Percentiles rank a stretch among this genome's conserved stretches.
phyloP scores from a whole-genome alignment of 139 green algal species.

The Edaphochlamys debaryana region DNA sequence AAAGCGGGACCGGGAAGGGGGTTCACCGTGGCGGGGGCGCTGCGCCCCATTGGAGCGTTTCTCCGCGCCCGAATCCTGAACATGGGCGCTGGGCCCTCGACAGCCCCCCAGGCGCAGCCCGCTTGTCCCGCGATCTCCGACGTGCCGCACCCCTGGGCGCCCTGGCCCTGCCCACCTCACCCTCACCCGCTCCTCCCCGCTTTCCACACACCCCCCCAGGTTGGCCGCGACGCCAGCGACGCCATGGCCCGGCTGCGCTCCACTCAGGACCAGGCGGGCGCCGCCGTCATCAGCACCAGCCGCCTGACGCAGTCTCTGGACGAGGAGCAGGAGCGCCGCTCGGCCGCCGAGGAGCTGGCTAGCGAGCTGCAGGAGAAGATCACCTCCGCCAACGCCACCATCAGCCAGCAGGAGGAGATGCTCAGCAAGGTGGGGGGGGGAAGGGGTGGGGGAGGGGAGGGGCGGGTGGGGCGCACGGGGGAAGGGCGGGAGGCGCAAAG shows the following conservation, averaged over 20 bases:
- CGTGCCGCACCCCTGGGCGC: too few relatives aligned
- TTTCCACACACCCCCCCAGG: conserved; percentile 34
- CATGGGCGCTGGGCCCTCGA: too few relatives aligned
- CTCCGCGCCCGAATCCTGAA: neutral
- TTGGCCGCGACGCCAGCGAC: conserved; percentile 49
- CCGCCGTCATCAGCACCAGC: conserved; percentile 2
- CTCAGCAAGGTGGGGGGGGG: conserved; percentile 43
- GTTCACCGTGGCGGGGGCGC: too few relatives aligned
- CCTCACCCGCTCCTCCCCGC: too few relatives aligned
- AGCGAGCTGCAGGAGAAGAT: conserved; percentile 30
- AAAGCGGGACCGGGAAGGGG: too few relatives aligned
- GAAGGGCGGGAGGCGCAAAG: neutral
- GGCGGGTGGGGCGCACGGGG: neutral
- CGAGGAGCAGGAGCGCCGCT: neutral
- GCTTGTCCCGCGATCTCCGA: too few relatives aligned
- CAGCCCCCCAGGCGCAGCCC: too few relatives aligned
- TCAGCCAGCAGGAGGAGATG: conserved; percentile 49
- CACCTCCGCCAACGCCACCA: conserved; percentile 1
- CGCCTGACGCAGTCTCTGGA: neutral
- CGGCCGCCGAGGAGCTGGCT: conserved; percentile 32
- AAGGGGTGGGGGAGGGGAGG: neutral
- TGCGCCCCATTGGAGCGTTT: too few relatives aligned
- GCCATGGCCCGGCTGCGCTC: conserved; percentile 9
- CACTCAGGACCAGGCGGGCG: conserved; percentile 22
- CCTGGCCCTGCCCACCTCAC: too few relatives aligned